A percentile compares a stretch with the other conserved stretches of the same genome.
Evolutionary conservation across 192 early-diverging fungal genomes (phyloP).

Genomic region (Backusella westeae): DNA sequence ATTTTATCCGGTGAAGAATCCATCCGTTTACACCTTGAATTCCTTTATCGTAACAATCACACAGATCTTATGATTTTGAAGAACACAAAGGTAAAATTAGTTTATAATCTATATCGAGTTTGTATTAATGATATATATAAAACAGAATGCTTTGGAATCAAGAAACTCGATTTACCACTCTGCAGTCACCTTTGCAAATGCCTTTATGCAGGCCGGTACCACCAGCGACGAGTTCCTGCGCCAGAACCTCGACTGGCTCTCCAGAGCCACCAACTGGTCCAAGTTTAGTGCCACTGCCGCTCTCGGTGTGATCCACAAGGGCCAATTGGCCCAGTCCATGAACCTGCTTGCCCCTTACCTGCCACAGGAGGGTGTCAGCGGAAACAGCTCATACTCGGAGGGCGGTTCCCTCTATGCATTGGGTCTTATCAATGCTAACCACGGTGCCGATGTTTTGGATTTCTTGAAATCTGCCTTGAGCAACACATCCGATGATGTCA

Average conservation of each 20-base stretch:
- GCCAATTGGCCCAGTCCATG: constrained; percentile 86
- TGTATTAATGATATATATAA: no score
- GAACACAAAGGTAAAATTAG: constrained; percentile 66
- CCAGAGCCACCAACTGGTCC: constrained; percentile 96
- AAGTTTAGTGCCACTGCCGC: constrained; percentile 99
- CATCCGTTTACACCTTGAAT: constrained; percentile 92
- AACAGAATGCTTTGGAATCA: constrained; percentile 82
- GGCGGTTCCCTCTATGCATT: constrained; percentile 97
- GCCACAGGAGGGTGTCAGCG: constrained; percentile 85
- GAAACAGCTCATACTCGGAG: constrained; percentile 87
- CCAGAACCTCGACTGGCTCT: constrained; percentile 97
- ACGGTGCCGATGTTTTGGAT: constrained; percentile 76
- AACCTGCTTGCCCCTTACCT: constrained; percentile 89
- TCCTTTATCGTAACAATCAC: constrained; percentile 93
- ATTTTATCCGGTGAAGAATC: constrained; percentile 91
- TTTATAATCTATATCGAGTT: no score
- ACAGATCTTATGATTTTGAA: constrained; percentile 96
- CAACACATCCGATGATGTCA: constrained; percentile 77
- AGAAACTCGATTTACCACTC: constrained; percentile 92
- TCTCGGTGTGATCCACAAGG: constrained; percentile 97
- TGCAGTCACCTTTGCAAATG: constrained; percentile 95
- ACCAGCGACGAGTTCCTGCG: constrained; percentile 97
- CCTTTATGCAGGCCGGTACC: constrained; percentile 98
- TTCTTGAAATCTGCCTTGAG: constrained; percentile 84
- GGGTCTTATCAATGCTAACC: constrained; percentile 96